A percentile compares a stretch with the other conserved stretches of the same genome.
phyloP scores from a whole-genome alignment of 2,329 filamentous ascomycete species.

The Penicillium griseofulvum region DNA sequence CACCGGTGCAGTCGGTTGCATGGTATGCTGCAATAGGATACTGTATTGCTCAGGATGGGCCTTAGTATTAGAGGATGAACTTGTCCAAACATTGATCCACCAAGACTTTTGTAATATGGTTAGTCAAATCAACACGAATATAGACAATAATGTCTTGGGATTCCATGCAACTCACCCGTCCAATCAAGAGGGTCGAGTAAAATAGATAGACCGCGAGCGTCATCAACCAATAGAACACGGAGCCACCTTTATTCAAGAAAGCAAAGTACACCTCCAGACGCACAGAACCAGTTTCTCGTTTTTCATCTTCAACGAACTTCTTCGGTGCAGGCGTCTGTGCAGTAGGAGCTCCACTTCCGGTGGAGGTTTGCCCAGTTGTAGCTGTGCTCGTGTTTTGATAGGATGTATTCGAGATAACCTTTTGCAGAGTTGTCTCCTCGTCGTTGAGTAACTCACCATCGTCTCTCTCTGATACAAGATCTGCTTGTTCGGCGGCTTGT shows the following conservation, averaged over 20 bases:
- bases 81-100: slow-evolving; percentile 50
- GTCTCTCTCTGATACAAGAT: slow-evolving; percentile 12
- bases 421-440: slow-evolving; percentile 22
- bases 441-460: slow-evolving; percentile 8
- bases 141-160: neutral
- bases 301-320: slow-evolving; percentile 75
- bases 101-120: slow-evolving; percentile 32
- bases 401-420: slow-evolving; percentile 22
- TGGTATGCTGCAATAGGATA: slow-evolving; percentile 17
- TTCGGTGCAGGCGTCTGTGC: slow-evolving; percentile 45
- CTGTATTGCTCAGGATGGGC: slow-evolving; percentile 15
- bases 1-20: neutral
- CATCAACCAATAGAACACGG: slow-evolving; percentile 58
- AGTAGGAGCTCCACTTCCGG: slow-evolving; percentile 17
- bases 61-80: slow-evolving; percentile 27
- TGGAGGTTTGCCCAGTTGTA: slow-evolving; percentile 11
- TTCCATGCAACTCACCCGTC: slow-evolving; percentile 39
- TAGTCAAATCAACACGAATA: neutral
- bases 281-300: slow-evolving; percentile 67
- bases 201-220: slow-evolving; percentile 55
- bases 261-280: slow-evolving; percentile 64
- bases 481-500: slow-evolving; percentile 45
- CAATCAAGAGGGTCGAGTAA: slow-evolving; percentile 56
- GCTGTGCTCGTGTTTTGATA: slow-evolving; percentile 7
- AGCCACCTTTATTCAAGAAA: slow-evolving; percentile 67